phyloP scores from a whole-genome alignment of 1,284 basidiomycete species.

The Rhodotorula sp. region DNA sequence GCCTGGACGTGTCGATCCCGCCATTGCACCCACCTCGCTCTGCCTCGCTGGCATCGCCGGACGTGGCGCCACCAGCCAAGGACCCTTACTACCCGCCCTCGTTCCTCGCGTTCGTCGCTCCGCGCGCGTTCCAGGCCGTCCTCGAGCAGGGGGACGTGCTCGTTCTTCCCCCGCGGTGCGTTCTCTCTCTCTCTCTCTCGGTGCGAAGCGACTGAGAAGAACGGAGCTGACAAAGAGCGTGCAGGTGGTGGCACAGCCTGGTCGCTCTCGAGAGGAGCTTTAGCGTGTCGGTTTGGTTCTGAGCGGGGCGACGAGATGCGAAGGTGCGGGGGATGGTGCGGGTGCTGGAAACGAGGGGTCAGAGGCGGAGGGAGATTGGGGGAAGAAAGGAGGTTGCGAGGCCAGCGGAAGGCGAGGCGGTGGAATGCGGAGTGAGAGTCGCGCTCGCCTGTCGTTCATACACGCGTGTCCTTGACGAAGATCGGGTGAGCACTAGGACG shows the following conservation, averaged over 20 bases:
- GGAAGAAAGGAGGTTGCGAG: too few species aligned
- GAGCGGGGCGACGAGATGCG: not conserved
- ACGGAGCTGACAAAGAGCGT: too few species aligned
- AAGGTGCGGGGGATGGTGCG: not conserved
- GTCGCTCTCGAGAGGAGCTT: constrained; percentile 44
- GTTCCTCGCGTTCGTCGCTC: constrained; percentile 59
- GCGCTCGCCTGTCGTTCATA: too few species aligned
- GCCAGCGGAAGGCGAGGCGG: too few species aligned
- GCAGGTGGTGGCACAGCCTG: constrained; percentile 49
- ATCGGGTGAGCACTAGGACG: too few species aligned
- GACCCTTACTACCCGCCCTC: not conserved
- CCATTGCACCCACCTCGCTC: not conserved
- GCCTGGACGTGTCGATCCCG: constrained; percentile 62
- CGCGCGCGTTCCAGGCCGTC: constrained; percentile 64
- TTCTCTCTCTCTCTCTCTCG: not conserved
- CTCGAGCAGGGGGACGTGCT: constrained; percentile 79
- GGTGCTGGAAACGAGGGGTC: too few species aligned
- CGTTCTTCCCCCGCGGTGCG: constrained; percentile 76
- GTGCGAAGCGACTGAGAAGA: too few species aligned
- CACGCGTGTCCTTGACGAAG: too few species aligned
- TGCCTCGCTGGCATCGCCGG: too few species aligned
- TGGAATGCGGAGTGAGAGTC: too few species aligned
- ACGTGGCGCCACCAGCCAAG: not conserved
- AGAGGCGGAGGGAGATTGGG: too few species aligned
- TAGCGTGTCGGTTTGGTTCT: constrained; percentile 49